Evolutionary conservation across 139 green algal genomes (phyloP).

Genomic region (Limnomonas spitsbergensis): DNA sequence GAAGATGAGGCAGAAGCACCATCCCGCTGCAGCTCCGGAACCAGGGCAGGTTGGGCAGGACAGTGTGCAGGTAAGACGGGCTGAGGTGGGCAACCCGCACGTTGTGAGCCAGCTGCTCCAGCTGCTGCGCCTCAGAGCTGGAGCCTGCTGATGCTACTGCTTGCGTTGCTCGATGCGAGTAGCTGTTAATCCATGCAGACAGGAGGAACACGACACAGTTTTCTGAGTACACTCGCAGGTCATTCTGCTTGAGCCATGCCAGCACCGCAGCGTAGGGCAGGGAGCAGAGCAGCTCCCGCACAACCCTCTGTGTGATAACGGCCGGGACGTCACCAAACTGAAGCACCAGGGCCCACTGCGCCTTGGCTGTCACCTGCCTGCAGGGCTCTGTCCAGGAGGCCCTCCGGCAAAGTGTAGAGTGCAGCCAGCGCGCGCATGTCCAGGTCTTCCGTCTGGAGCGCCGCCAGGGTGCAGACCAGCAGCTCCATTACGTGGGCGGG

Average conservation of each 20-base stretch:
- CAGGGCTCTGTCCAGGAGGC: not conserved
- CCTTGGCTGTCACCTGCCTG: not conserved
- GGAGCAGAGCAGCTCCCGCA: not conserved
- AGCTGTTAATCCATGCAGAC: not conserved
- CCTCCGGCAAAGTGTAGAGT: not conserved
- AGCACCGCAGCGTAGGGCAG: slow-evolving; percentile 7
- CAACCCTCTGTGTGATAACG: not conserved
- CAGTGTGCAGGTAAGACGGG: not conserved
- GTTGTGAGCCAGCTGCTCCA: not conserved
- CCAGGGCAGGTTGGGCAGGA: not conserved
- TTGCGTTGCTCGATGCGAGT: too few species aligned
- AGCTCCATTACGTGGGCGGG: not conserved
- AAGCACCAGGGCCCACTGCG: not conserved
- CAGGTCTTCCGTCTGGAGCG: not conserved
- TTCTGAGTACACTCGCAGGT: not conserved
- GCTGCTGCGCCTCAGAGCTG: not conserved
- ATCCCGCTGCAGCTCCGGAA: not conserved
- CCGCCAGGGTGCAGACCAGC: not conserved
- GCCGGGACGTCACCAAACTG: not conserved
- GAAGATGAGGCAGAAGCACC: too few species aligned
- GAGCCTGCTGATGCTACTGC: not conserved
- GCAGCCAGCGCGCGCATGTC: not conserved
- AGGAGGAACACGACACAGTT: slow-evolving; percentile 13
- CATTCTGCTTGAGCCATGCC: not conserved
- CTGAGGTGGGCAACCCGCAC: not conserved